Evolutionary conservation across 805 yeast genomes (phyloP).

Genomic region (Metschnikowia santaceciliae): DNA sequence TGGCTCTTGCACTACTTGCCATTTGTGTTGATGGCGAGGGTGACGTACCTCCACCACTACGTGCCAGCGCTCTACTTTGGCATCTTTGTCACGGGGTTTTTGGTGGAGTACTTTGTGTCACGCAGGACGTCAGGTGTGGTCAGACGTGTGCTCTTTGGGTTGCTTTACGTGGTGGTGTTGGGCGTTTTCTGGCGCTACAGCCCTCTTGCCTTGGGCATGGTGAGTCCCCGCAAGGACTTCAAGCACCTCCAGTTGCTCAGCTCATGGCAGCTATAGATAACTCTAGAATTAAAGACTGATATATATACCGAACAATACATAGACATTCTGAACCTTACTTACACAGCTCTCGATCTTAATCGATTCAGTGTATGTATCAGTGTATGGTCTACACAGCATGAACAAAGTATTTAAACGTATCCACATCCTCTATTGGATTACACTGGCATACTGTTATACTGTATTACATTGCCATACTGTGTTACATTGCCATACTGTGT

Average conservation of each 20-base stretch:
- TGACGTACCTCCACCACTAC: slow-evolving; percentile 42
- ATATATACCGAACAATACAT: too few species aligned
- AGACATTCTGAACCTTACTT: too few species aligned
- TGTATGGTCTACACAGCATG: too few species aligned
- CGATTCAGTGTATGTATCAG: too few species aligned
- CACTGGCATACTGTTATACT: too few species aligned
- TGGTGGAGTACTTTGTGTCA: slow-evolving; percentile 20
- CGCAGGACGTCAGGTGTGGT: slow-evolving; percentile 16
- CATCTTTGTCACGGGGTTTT: slow-evolving; percentile 20
- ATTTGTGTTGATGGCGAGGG: slow-evolving; percentile 41
- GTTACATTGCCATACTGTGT: too few species aligned
- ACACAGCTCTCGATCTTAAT: too few species aligned
- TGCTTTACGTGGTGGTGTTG: slow-evolving; percentile 9
- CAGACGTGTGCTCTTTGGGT: slow-evolving; percentile 4
- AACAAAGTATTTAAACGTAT: too few species aligned
- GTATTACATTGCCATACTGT: too few species aligned
- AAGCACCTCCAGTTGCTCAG: slow-evolving; percentile 9
- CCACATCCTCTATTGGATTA: too few species aligned
- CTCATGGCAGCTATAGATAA: slow-evolving; percentile 11
- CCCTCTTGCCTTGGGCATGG: slow-evolving; percentile 18
- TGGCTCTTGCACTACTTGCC: slow-evolving; percentile 41
- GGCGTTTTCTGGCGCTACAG: slow-evolving; percentile 16
- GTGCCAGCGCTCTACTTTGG: slow-evolving; percentile 42
- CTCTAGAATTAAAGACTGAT: neutral
- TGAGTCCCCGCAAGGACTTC: slow-evolving; percentile 7